Conservation (phyloP, 164 flowering plant genomes). For the Dillenia suffruticosa region DNA sequence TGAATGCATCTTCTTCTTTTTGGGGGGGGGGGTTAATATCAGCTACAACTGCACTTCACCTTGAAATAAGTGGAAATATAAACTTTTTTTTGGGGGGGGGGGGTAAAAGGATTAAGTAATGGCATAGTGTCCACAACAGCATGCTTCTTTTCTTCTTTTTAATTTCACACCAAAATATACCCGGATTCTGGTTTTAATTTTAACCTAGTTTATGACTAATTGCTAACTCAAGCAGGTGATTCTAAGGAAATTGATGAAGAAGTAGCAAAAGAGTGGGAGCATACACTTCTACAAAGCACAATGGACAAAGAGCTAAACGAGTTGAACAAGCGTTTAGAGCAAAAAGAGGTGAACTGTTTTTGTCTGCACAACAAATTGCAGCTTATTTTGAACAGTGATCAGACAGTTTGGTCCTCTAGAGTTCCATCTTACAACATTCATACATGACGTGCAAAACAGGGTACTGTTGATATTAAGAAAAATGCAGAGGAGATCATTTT, state of each 20-base stretch:
- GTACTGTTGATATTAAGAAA: no score
- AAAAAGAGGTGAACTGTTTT: slow-evolving; percentile 69
- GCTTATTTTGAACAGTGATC: no score
- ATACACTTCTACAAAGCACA: slow-evolving; percentile 68
- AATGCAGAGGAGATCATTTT: no score
- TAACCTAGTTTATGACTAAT: background rate
- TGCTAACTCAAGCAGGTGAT: slow-evolving; percentile 47
- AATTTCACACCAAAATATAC: background rate
- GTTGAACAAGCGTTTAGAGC: slow-evolving; percentile 77
- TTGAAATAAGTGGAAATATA: no score
- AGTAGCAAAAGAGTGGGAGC: slow-evolving; percentile 95
- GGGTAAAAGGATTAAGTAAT: no score
- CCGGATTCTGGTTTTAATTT: background rate
- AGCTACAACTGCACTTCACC: no score
- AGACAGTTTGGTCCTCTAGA: no score
- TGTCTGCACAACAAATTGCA: no score
- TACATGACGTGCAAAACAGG: no score
- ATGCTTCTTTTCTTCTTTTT: background rate
- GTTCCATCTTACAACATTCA: no score
- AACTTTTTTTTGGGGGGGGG: no score
- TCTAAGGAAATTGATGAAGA: slow-evolving; percentile 79
- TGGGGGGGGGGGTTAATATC: no score
- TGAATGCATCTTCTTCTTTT: background rate
- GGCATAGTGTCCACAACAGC: background rate
- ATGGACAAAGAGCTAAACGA: slow-evolving; percentile 95